Base-by-base conservation (phyloP, 495 filamentous ascomycete genomes). In the Penicillium fimorum region DNA sequence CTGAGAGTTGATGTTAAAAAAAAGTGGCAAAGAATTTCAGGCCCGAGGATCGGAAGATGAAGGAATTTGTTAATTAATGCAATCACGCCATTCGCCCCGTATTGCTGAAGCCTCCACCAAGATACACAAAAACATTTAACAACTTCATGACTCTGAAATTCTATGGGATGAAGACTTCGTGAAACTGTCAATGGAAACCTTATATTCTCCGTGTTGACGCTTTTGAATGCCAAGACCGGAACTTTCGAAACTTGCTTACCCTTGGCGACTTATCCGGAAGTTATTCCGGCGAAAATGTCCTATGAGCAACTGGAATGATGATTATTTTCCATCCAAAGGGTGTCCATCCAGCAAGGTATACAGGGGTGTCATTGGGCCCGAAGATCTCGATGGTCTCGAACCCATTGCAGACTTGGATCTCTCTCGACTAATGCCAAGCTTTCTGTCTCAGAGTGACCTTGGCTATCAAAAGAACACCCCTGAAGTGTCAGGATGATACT, bases 151-250 rank as follows among this genome's bases (percentile, higher is more conserved):
- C 35, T n/a, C 6, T 38, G 35, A 38, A 38, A n/a, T 17, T n/a
- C 15, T 1, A 43, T 43, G 11, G 20, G 20, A 24, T 17, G 7
- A 45, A 27, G 42, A 9, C 41, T 7, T 38, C 13, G n/a, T 10
- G 0, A 20, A 18, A 41, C 27, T 29, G 5, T 61, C 53, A 49
- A 61, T 44, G 58, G 55, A 51, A 58, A 40, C 6, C 4, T 27
- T 52, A 13, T 12, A 22, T 29, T 15, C 11, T 38, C 29, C 47
- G 41, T 17, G 10, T 24, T 29, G 41, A 38, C 20, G 44, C 38
- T 50, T 57, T 49, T 30, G 33, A 44, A 30, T 48, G 50, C 55
- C 59, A 61, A 58, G 55, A 58, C 55, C 38, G 15, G 10, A n/a
- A 25, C 12, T 7, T 29, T 20, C 49, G 55, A 61, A 58, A 61